phyloP scores from a whole-genome alignment of 148 eudicot species.

The Pouteria glomerata region DNA sequence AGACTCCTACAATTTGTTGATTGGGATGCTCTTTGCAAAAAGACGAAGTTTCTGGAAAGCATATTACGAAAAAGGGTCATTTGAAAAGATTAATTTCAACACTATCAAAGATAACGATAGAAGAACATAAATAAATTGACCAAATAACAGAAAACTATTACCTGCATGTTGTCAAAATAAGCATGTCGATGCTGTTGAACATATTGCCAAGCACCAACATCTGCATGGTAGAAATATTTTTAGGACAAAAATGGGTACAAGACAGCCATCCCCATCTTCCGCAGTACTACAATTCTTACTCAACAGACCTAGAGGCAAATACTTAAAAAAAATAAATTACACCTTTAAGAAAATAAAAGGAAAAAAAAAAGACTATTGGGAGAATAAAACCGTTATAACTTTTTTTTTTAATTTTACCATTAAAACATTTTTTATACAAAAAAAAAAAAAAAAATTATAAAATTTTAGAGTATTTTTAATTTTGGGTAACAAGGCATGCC shows the following conservation, averaged over 20 bases:
- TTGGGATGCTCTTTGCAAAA: no score
- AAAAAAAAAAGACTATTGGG: not conserved
- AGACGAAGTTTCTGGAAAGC: no score
- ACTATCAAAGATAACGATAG: not conserved
- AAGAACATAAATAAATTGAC: not conserved
- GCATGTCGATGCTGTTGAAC: conserved; percentile 92
- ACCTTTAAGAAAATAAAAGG: not conserved
- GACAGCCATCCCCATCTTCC: not conserved
- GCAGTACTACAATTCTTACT: not conserved
- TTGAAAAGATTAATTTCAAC: not conserved
- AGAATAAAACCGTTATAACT: no score
- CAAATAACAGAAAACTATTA: conserved; percentile 8
- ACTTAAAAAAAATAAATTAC: not conserved
- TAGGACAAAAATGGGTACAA: not conserved
- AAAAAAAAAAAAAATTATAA: no score
- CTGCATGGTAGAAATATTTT: conserved; percentile 30
- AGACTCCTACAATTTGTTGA: no score
- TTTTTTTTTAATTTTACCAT: no score
- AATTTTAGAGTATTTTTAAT: no score
- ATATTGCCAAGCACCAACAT: conserved; percentile 87
- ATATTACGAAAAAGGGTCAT: no score
- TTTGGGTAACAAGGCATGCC: no score
- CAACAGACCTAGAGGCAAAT: not conserved
- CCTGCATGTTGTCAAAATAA: conserved; percentile 95
- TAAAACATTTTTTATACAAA: no score